Conservation (phyloP, 305 asterid genomes). For the Ruellia speciosa region DNA sequence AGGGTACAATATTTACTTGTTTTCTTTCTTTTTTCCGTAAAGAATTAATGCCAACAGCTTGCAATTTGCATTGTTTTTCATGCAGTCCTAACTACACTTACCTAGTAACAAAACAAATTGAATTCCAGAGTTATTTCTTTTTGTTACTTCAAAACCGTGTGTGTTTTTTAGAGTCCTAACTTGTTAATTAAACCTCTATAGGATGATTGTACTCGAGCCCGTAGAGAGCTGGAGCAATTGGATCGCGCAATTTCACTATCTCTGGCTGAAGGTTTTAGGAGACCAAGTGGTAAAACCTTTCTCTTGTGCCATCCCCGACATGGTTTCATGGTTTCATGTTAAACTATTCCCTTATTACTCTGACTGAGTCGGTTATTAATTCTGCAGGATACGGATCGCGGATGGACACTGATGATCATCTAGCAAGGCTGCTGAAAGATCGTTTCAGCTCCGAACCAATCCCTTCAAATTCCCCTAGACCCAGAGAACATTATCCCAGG, state of each 20-base stretch:
- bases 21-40: no score
- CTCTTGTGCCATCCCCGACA: no score
- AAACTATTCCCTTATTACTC: no score
- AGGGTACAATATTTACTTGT: no score
- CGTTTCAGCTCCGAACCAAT: constrained; percentile 38
- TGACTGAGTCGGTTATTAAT: no score
- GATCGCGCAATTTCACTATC: constrained; percentile 90
- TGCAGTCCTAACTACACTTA: background rate
- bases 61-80: background rate
- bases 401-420: constrained; percentile 44
- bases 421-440: constrained; percentile 48
- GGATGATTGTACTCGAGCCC: constrained; percentile 69
- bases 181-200: constrained; percentile 17
- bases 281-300: constrained; percentile 52
- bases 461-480: constrained; percentile 40
- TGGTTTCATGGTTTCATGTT: no score
- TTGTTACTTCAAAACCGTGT: background rate
- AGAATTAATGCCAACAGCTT: no score
- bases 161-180: background rate
- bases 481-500: constrained; percentile 41
- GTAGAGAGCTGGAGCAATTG: constrained; percentile 69
- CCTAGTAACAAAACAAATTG: background rate
- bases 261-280: constrained; percentile 62
- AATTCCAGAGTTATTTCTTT: background rate
- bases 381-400: constrained; percentile 58